Evolutionary conservation across 2,329 filamentous ascomycete species (phyloP).

Genomic region (Escovopsis sp.): DNA sequence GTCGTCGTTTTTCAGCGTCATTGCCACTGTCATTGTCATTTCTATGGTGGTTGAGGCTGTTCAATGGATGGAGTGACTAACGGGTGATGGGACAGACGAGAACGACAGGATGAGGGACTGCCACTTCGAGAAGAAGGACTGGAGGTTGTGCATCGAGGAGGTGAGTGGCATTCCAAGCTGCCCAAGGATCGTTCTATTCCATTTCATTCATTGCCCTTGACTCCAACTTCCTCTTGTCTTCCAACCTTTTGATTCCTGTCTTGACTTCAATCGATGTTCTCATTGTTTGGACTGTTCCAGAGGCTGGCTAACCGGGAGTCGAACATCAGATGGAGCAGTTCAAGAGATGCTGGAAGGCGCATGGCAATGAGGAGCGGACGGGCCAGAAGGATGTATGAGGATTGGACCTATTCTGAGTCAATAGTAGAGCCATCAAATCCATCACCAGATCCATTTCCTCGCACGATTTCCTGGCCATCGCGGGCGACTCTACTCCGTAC

Average conservation of each 20-base stretch:
- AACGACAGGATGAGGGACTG: conserved; percentile 88
- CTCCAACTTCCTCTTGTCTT: neutral
- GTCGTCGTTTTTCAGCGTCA: too few relatives aligned
- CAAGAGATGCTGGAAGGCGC: conserved; percentile 76
- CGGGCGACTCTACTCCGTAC: too few relatives aligned
- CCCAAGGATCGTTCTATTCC: too few relatives aligned
- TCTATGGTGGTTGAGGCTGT: too few relatives aligned
- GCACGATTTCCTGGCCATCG: too few relatives aligned
- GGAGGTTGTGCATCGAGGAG: conserved; percentile 77
- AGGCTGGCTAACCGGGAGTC: neutral
- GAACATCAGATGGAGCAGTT: conserved; percentile 71
- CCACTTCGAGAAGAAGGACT: conserved; percentile 92
- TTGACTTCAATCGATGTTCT: too few relatives aligned
- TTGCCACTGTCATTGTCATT: too few relatives aligned
- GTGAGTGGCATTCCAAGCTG: conserved; percentile 40
- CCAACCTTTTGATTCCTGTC: too few relatives aligned
- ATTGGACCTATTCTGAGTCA: neutral
- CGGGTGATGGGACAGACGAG: conserved; percentile 43
- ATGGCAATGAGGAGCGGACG: conserved; percentile 76
- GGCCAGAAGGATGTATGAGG: conserved; percentile 48
- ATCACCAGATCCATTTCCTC: too few relatives aligned
- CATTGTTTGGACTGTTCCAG: too few relatives aligned
- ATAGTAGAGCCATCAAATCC: too few relatives aligned
- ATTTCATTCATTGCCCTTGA: neutral
- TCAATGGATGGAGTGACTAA: conserved; percentile 2